phyloP scores from a whole-genome alignment of 116 monocot species.

The Trichopus zeylanicus region DNA sequence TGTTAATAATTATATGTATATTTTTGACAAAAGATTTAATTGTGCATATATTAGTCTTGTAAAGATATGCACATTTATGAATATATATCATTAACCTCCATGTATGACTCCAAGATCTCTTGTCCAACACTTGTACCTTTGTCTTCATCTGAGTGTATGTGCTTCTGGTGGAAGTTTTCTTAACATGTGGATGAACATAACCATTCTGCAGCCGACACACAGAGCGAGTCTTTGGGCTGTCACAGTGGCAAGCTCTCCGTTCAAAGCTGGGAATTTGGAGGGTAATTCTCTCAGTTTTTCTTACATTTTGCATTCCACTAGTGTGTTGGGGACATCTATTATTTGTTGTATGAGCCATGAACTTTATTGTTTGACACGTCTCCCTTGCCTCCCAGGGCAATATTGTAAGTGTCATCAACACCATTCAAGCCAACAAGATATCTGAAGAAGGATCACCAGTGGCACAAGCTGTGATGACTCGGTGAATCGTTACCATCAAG shows the following conservation, averaged over 20 bases:
- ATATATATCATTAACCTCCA: no score
- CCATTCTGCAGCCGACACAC: slow-evolving; percentile 62
- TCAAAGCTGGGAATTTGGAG: slow-evolving; percentile 78
- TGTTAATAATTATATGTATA: neutral
- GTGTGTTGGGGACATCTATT: no score
- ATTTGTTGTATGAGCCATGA: neutral
- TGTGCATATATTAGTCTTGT: neutral
- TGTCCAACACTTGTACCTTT: no score
- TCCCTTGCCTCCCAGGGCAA: slow-evolving; percentile 39
- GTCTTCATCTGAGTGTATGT: no score
- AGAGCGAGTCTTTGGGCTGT: slow-evolving; percentile 69
- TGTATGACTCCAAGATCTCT: no score
- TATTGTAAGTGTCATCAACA: slow-evolving; percentile 53
- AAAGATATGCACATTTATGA: neutral
- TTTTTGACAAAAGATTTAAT: neutral
- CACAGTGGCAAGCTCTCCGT: slow-evolving; percentile 72
- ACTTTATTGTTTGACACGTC: neutral
- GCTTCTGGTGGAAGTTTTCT: no score
- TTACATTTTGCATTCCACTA: no score
- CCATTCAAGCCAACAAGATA: slow-evolving; percentile 74
- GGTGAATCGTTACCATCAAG: no score
- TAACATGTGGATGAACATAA: neutral
- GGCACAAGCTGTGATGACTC: slow-evolving; percentile 21
- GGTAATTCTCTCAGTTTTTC: slow-evolving; percentile 38
- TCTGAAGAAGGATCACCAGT: slow-evolving; percentile 40